Conservation (phyloP, 176 grass and related monocot genomes). For the sorghum (Sorghum bicolor) region Sorghum_bicolor_NCBIv3 NC_012871.2:75589001-75589500, state of each 20-base stretch:
- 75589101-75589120: no score
- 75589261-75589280: constrained; percentile 74
- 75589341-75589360: constrained; percentile 30
- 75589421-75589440: constrained; percentile 58
- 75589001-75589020: neutral
- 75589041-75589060: no score
- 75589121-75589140: constrained; percentile 28
- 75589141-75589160: constrained; percentile 76
- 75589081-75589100: no score
- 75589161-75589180: constrained; percentile 67
- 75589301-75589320: constrained; percentile 69
- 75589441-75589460: constrained; percentile 75
- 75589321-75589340: constrained; percentile 78
- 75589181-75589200: constrained; percentile 71
- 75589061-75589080: neutral
- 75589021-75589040: no score
- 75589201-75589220: constrained; percentile 69
- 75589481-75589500: constrained; percentile 68
- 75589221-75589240: constrained; percentile 60
- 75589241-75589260: constrained; percentile 64
- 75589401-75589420: neutral
- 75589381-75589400: neutral
- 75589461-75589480: constrained; percentile 73
- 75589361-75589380: neutral
- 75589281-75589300: constrained; percentile 62